These are phyloP conservation scores for Iberis pinnata DNA, from an alignment of 345 rosid genomes.

Conservation along the genomic window DNA sequence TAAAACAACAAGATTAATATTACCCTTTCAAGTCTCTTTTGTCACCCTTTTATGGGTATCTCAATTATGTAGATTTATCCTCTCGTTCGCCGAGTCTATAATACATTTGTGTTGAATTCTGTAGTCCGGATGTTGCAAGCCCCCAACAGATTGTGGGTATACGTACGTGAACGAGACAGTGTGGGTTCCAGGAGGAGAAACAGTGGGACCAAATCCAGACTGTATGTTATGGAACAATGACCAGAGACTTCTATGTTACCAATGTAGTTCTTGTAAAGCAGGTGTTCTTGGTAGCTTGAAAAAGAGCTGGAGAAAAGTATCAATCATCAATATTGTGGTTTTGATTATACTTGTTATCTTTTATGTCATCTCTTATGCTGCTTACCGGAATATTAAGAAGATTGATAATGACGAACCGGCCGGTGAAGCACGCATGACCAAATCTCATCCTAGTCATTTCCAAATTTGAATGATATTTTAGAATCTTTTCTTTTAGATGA, in stretches of 20 bases:
- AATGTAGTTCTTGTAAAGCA: constrained; percentile 82
- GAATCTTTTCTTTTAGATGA: too few species aligned
- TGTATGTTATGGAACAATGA: constrained; percentile 72
- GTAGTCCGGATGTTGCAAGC: constrained; percentile 97
- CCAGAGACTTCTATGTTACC: constrained; percentile 61
- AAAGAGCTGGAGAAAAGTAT: constrained; percentile 94
- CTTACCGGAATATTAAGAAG: constrained; percentile 67
- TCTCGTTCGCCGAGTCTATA: too few species aligned
- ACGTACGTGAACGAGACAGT: constrained; percentile 62
- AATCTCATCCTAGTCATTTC: constrained; percentile 61
- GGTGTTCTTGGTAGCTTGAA: constrained; percentile 80
- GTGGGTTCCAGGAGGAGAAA: constrained; percentile 45
- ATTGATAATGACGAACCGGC: constrained; percentile 77
- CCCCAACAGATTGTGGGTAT: constrained; percentile 74
- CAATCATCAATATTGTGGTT: constrained; percentile 70
- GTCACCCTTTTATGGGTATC: too few species aligned
- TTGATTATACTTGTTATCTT: constrained; percentile 64
- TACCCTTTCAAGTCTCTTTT: too few species aligned
- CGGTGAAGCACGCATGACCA: constrained; percentile 73
- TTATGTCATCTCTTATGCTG: constrained; percentile 68
- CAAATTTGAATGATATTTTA: constrained; percentile 30
- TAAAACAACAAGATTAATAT: too few species aligned
- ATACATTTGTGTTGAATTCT: neutral
- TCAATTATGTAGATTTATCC: too few species aligned
- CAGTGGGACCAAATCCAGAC: constrained; percentile 35